Evolutionary conservation across 306 rosid species (phyloP).

Genomic region (Carpinus fangiana): DNA sequence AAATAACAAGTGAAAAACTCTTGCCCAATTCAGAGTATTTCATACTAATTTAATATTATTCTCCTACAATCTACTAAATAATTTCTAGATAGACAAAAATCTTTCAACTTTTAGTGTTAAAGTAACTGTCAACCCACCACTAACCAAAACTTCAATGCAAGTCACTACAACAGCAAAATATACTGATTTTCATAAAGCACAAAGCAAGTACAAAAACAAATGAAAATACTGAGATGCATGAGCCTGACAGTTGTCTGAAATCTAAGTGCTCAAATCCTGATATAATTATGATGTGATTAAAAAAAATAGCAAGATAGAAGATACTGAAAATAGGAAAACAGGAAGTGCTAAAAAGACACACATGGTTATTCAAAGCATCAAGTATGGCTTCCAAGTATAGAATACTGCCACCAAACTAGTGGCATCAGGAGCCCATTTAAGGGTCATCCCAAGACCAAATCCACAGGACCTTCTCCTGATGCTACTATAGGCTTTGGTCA

Average conservation of each 20-base stretch:
- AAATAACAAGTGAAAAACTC: neutral
- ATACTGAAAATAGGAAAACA: neutral
- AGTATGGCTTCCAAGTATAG: neutral
- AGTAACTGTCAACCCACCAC: neutral
- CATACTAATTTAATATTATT: neutral
- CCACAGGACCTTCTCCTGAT: too few species aligned
- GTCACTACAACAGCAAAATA: neutral
- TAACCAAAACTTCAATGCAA: neutral
- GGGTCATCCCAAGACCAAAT: too few species aligned
- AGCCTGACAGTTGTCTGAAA: neutral
- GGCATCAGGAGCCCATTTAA: too few species aligned
- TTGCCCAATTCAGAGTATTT: neutral
- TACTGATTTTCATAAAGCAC: neutral
- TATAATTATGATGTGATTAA: neutral
- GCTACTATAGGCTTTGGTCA: too few species aligned
- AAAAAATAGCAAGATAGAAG: neutral
- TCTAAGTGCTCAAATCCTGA: neutral
- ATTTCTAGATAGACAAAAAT: neutral
- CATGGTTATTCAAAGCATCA: neutral
- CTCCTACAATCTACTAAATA: neutral
- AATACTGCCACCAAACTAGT: too few species aligned
- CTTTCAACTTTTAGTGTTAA: neutral
- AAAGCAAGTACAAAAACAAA: neutral
- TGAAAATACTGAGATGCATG: neutral
- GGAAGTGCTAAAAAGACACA: neutral